Conservation (phyloP, 78 protist species). For the Guillardia theta region DNA sequence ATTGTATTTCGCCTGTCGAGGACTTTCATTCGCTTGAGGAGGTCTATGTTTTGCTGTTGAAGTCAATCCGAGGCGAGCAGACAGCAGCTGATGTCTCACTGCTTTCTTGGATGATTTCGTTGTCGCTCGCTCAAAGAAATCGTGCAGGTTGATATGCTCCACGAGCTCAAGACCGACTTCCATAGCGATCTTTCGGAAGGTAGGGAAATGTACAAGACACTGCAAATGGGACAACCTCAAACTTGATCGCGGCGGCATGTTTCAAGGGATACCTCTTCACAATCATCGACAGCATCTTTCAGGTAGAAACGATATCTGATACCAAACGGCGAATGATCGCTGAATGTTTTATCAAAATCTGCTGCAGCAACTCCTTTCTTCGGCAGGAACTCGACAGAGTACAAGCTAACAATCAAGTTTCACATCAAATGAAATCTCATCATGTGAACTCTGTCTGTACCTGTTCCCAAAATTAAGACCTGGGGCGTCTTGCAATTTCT, state of each 20-base stretch:
- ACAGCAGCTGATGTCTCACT: background rate
- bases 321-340: background rate
- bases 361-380: too few relatives aligned
- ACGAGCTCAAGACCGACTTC: background rate
- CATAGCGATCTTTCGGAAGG: background rate
- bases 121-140: background rate
- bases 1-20: background rate
- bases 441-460: too few relatives aligned
- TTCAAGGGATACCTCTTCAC: background rate
- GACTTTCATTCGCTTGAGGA: background rate
- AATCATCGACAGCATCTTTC: constrained; percentile 14
- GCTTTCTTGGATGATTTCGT: background rate
- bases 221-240: background rate
- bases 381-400: background rate
- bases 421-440: too few relatives aligned
- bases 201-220: background rate
- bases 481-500: background rate
- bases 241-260: background rate
- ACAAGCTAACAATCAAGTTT: too few relatives aligned
- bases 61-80: background rate
- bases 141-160: constrained; percentile 15
- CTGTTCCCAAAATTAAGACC: background rate
- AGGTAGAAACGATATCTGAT: background rate
- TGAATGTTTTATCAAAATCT: background rate
- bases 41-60: background rate